phyloP scores from a whole-genome alignment of 768 basidiomycete genomes.

The Cyclocybe aegerita region DNA sequence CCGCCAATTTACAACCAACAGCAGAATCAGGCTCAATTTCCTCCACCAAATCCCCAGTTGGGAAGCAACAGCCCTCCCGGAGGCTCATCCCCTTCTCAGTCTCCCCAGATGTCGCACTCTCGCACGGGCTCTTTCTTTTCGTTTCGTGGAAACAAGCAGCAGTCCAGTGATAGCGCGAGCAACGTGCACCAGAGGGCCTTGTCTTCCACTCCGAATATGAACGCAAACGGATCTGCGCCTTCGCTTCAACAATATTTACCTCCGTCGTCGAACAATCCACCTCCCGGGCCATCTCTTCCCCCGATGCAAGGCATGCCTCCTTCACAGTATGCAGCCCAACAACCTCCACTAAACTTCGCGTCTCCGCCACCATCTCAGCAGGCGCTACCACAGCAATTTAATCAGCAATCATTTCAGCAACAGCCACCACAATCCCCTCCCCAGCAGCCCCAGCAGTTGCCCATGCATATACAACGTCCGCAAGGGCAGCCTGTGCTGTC shows the following conservation, averaged over 20 bases:
- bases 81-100: conserved; percentile 1
- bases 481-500: conserved; percentile 5
- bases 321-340: conserved; percentile 7
- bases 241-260: conserved; percentile 13
- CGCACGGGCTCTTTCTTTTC: conserved; percentile 69
- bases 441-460: conserved; percentile 15
- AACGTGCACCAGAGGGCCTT: conserved; percentile 13
- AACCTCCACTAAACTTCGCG: conserved; percentile 7
- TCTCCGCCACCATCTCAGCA: conserved; percentile 8
- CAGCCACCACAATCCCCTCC: conserved; percentile 17
- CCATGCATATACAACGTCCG: background rate
- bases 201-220: conserved; percentile 5
- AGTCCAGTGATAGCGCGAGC: conserved; percentile 20
- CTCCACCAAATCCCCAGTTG: background rate
- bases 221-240: conserved; percentile 1
- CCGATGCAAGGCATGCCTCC: conserved; percentile 11
- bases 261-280: conserved; percentile 12
- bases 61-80: background rate
- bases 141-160: conserved; percentile 43
- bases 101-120: conserved; percentile 35
- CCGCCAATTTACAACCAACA: conserved; percentile 3
- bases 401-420: conserved; percentile 13
- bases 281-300: conserved; percentile 1
- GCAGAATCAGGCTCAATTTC: conserved; percentile 9
- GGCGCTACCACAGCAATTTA: conserved; percentile 6